phyloP scores from a whole-genome alignment of 176 grass and related monocot species.

The Lolium multiflorum region DNA sequence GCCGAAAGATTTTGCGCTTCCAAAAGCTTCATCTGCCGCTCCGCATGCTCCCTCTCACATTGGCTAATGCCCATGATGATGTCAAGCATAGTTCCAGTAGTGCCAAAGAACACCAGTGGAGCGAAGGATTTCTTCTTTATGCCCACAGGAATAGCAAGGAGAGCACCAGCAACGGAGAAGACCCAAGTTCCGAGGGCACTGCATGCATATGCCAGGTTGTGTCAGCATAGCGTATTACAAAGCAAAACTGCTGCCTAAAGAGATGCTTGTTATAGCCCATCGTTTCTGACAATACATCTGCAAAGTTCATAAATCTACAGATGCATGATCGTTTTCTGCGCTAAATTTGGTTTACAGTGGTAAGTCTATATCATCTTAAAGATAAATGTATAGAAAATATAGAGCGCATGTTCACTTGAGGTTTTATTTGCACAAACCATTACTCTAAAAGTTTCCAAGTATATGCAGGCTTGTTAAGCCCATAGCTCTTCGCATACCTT shows the following conservation, averaged over 20 bases:
- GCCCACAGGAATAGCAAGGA: conserved; percentile 92
- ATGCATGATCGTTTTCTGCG: neutral
- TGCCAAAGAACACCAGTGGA: conserved; percentile 88
- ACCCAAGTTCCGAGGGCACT: conserved; percentile 97
- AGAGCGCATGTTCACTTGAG: neutral
- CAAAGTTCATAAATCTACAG: neutral
- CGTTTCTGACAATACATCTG: neutral
- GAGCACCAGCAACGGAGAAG: conserved; percentile 85
- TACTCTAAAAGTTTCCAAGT: neutral
- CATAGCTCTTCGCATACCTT: neutral
- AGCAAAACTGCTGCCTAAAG: conserved; percentile 3
- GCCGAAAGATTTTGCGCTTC: conserved; percentile 63
- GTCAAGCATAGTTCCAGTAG: conserved; percentile 98
- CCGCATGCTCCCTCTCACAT: conserved; percentile 86
- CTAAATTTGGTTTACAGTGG: neutral
- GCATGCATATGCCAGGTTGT: conserved; percentile 32
- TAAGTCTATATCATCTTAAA: neutral
- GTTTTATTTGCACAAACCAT: neutral
- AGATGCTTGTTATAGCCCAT: neutral
- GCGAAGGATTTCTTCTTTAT: conserved; percentile 89
- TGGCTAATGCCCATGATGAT: conserved; percentile 95
- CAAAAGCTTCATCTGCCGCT: conserved; percentile 86
- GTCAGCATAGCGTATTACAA: conserved; percentile 21
- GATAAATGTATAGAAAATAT: neutral
- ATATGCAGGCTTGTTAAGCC: neutral